Percentiles rank a stretch among this genome's conserved stretches.
Conservation (phyloP, 495 filamentous ascomycete species). For the Peziza echinospora region DNA sequence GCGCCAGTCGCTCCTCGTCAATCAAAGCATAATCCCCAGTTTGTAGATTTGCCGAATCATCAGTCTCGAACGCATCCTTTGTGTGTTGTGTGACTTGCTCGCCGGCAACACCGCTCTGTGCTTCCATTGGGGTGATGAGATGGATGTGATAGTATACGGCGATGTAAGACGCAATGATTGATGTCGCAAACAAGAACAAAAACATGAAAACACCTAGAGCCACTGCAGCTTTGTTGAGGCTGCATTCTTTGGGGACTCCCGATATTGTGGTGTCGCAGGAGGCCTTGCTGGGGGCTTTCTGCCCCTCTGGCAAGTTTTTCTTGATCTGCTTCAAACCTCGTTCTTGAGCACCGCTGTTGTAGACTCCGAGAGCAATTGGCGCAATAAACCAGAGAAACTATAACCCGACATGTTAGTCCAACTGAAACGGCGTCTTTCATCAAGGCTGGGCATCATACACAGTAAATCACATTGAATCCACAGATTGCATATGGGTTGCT, state of each 20-base stretch:
- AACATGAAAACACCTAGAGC: constrained; percentile 60
- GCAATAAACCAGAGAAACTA: constrained; percentile 63
- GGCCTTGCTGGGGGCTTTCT: constrained; percentile 11
- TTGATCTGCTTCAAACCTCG: constrained; percentile 20
- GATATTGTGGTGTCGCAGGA: constrained; percentile 10
- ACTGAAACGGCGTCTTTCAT: neutral
- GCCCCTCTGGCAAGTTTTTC: constrained; percentile 9
- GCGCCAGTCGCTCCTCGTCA: constrained; percentile 3
- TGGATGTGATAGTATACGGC: constrained; percentile 58
- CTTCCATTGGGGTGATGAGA: constrained; percentile 25
- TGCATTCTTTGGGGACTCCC: constrained; percentile 29
- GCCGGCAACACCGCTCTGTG: constrained; percentile 5
- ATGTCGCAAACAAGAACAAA: constrained; percentile 43
- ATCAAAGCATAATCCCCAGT: constrained; percentile 11
- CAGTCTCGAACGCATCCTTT: constrained; percentile 18
- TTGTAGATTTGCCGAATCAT: neutral
- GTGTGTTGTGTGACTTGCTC: constrained; percentile 15
- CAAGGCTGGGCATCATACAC: neutral
- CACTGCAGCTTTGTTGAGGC: constrained; percentile 53
- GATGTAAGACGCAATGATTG: constrained; percentile 53
- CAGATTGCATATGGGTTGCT: constrained; percentile 69
- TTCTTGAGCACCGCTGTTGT: constrained; percentile 26
- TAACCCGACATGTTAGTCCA: neutral
- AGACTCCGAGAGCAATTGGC: constrained; percentile 56
- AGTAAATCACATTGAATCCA: constrained; percentile 33